Conservation (phyloP, 2,329 filamentous ascomycete species). For the Fusarium hostae region DNA sequence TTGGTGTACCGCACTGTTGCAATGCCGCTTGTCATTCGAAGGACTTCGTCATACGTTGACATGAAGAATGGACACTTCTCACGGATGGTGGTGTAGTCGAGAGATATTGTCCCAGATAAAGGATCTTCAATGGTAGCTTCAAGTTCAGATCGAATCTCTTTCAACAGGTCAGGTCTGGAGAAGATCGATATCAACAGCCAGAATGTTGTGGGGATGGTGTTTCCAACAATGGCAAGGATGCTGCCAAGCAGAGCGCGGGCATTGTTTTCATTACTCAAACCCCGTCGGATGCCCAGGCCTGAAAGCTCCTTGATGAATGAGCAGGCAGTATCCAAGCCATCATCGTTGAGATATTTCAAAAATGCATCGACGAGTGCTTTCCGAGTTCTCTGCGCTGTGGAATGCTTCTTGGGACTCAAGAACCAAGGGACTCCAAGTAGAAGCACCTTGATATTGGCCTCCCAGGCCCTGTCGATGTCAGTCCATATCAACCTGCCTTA, state of each 20-base stretch:
- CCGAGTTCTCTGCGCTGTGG: constrained; percentile 7
- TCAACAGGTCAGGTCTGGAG: constrained; percentile 13
- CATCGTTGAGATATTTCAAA: constrained; percentile 12
- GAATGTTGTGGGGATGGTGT: constrained; percentile 34
- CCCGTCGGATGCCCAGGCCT: constrained; percentile 16
- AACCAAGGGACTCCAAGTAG: constrained; percentile 33
- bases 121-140: constrained; percentile 10
- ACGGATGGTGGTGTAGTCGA: constrained; percentile 18
- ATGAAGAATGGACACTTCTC: constrained; percentile 28
- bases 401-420: constrained; percentile 25
- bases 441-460: constrained; percentile 33
- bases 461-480: constrained; percentile 20
- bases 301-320: constrained; percentile 34
- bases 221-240: constrained; percentile 34
- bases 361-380: constrained; percentile 30
- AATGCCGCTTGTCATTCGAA: constrained; percentile 33
- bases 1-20: constrained; percentile 38
- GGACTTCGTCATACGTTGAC: constrained; percentile 33
- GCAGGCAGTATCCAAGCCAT: constrained; percentile 21
- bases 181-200: constrained; percentile 28
- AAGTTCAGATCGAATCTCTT: constrained; percentile 15
- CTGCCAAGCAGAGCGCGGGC: constrained; percentile 34
- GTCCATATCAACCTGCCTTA: no score
- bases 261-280: constrained; percentile 36
- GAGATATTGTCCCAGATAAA: neutral